phyloP scores from a whole-genome alignment of 345 rosid genomes.

The Eucalyptus camaldulensis region DNA sequence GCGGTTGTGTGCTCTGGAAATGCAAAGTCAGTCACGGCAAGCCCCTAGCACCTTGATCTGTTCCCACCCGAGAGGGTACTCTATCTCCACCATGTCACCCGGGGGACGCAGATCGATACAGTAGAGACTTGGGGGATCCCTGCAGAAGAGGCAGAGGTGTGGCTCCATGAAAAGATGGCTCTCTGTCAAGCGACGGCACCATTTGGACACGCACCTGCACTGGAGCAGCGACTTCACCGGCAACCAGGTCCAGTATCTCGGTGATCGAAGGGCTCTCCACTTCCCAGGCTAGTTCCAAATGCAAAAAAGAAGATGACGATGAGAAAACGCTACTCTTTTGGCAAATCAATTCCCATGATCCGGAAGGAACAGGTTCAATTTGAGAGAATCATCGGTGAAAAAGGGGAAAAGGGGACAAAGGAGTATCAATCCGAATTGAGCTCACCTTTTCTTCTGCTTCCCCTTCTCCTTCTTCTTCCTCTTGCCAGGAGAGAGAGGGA shows the following conservation, averaged over 20 bases:
- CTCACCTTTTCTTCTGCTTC: too few species aligned
- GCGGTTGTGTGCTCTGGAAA: conserved; percentile 2
- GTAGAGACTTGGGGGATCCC: not conserved
- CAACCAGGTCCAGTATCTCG: not conserved
- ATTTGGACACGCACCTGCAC: conserved; percentile 10
- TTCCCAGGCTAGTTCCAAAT: not conserved
- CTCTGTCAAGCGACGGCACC: conserved; percentile 8
- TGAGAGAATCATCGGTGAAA: too few species aligned
- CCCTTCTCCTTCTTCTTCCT: too few species aligned
- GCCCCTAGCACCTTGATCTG: conserved; percentile 20
- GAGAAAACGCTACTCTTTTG: too few species aligned
- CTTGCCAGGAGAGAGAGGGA: too few species aligned
- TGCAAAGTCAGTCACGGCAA: conserved; percentile 18
- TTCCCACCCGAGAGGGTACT: conserved; percentile 3
- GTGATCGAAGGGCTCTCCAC: not conserved
- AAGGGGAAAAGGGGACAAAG: too few species aligned
- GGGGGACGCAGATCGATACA: conserved; percentile 1
- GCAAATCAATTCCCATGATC: too few species aligned
- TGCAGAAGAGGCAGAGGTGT: conserved; percentile 14
- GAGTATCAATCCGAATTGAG: too few species aligned
- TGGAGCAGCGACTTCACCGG: conserved; percentile 13
- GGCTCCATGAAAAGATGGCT: not conserved
- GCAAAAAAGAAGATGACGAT: too few species aligned
- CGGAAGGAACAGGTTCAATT: too few species aligned
- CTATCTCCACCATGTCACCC: not conserved